Conservation (phyloP, 176 grass and related monocot genomes). For the Carex parvula region DNA sequence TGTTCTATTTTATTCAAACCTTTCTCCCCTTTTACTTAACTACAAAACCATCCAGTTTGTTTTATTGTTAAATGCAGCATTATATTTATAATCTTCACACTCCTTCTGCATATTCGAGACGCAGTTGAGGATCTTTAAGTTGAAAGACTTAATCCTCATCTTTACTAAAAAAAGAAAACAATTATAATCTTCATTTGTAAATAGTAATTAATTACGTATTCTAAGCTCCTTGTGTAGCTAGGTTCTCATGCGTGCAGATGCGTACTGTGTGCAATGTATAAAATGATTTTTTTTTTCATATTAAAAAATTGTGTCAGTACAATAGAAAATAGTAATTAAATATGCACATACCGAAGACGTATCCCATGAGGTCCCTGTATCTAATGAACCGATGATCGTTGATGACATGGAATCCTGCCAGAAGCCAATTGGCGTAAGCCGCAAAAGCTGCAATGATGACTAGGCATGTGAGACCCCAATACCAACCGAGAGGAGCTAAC, state of each 20-base stretch:
- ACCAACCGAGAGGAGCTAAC: constrained; percentile 69
- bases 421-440: constrained; percentile 77
- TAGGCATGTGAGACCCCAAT: constrained; percentile 61
- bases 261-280: background rate
- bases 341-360: constrained; percentile 43
- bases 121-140: too few relatives aligned
- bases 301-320: background rate
- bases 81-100: too few relatives aligned
- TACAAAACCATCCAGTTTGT: too few relatives aligned
- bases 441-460: constrained; percentile 41
- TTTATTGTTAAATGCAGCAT: too few relatives aligned
- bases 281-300: background rate
- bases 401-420: constrained; percentile 62
- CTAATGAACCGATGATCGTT: constrained; percentile 64
- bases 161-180: background rate
- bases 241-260: background rate
- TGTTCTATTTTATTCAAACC: too few relatives aligned
- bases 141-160: too few relatives aligned
- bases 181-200: background rate
- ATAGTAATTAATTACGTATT: background rate
- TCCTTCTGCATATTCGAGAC: too few relatives aligned
- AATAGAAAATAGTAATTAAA: background rate
- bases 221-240: background rate
- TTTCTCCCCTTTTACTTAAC: too few relatives aligned
- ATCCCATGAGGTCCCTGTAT: constrained; percentile 90